Base-by-base conservation (phyloP, 2,329 filamentous ascomycete species). In the Alternaria postmessia region DNA sequence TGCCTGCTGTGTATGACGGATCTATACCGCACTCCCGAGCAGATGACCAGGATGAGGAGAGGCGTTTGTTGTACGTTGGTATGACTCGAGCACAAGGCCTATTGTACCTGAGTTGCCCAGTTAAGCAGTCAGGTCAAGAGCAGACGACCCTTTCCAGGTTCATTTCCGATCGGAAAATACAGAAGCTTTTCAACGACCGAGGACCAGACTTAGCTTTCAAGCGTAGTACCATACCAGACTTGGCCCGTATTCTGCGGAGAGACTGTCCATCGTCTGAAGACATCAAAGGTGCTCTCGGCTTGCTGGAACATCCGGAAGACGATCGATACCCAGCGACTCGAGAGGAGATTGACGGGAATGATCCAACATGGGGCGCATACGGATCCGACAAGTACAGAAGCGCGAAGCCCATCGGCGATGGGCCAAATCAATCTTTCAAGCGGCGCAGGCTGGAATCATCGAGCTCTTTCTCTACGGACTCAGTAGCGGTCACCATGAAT, bases 61-160 rank as follows among this genome's bases (percentile, higher is more conserved):
- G 95, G 60, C 86, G 94, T 28, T 80, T 99, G 46, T 83, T 99
- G 0, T 99, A 98, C 71, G 95, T 99, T 14, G 94, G 94, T 28
- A 98, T 99, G 94, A 99, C 94, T 3, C 85, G 94, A 75, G 94
- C 95, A 7, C 90, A 98, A 75, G 89, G 88, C 1, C 80, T 98
- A 30, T 81, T 99, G 1, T 97, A 97, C 70, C 82, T 98, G 55
- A 97, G 93, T 75, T 92, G 88, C 65, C 92, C 94, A 0, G 77
- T 89, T 38, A 89, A 88, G 67, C 89, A 88, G 61, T 87, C 89
- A 7, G 85, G 87, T 57, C 76, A 81, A 26, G 85, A 89, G 66
- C 82, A 88, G 58, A 88, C 89, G 0, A 87, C 85, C 7, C 75
- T 94, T 16, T 95, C 92, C 0, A 84, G 85, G 0, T 97, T 97